Conservation (phyloP, 495 filamentous ascomycete species). For the Annulohypoxylon maeteangense region DNA sequence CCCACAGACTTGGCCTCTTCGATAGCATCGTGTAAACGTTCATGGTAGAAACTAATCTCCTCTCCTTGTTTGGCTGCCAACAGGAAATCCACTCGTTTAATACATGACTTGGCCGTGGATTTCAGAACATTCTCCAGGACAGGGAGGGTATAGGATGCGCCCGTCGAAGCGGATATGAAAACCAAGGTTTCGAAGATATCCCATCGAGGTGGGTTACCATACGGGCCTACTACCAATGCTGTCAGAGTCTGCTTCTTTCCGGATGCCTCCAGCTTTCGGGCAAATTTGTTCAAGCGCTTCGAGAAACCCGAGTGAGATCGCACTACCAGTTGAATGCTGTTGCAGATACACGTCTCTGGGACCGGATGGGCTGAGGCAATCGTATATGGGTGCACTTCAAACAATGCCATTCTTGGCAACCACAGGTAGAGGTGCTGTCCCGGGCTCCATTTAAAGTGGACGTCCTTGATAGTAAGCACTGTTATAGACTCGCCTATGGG, state of each 20-base stretch:
- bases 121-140: slow-evolving; percentile 65
- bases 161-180: slow-evolving; percentile 68
- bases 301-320: slow-evolving; percentile 79
- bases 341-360: slow-evolving; percentile 60
- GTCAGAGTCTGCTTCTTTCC: slow-evolving; percentile 52
- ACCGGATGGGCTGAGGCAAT: slow-evolving; percentile 66
- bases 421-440: slow-evolving; percentile 86
- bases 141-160: slow-evolving; percentile 66
- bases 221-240: slow-evolving; percentile 66
- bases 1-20: slow-evolving; percentile 60
- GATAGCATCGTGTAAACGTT: slow-evolving; percentile 67
- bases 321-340: slow-evolving; percentile 76
- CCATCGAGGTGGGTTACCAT: slow-evolving; percentile 65
- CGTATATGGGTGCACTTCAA: slow-evolving; percentile 86
- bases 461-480: slow-evolving; percentile 73
- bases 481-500: slow-evolving; percentile 72
- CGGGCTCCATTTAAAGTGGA: slow-evolving; percentile 75
- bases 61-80: slow-evolving; percentile 76
- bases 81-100: slow-evolving; percentile 73
- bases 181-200: slow-evolving; percentile 69
- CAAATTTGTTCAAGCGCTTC: slow-evolving; percentile 69
- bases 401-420: slow-evolving; percentile 70
- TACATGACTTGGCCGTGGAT: slow-evolving; percentile 60
- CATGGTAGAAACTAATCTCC: slow-evolving; percentile 76
- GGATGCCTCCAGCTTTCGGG: slow-evolving; percentile 58